Evolutionary conservation across 306 rosid species (phyloP).

Genomic region (Notholithocarpus densiflorus): DNA sequence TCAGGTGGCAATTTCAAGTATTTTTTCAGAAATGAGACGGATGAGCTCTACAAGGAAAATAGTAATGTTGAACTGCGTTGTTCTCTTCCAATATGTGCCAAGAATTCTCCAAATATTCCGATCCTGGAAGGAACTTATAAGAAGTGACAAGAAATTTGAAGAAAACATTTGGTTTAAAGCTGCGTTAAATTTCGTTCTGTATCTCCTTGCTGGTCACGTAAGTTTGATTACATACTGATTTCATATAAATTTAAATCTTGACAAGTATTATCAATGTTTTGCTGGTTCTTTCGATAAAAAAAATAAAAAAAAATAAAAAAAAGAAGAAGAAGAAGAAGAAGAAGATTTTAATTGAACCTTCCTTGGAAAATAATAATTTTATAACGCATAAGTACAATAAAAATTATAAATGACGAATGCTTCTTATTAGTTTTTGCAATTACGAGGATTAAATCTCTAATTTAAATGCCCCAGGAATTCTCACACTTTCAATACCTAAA

Average conservation of each 20-base stretch:
- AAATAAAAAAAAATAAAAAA: no score
- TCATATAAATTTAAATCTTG: no score
- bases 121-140: conserved; percentile 37
- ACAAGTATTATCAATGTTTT: background rate
- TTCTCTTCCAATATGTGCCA: conserved; percentile 74
- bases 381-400: no score
- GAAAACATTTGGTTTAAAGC: conserved; percentile 95
- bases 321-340: no score
- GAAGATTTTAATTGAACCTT: no score
- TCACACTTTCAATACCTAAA: no score
- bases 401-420: no score
- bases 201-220: conserved; percentile 95
- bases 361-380: no score
- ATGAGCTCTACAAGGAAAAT: conserved; percentile 51
- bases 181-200: conserved; percentile 79
- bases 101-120: conserved; percentile 71
- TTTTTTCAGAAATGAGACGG: conserved; percentile 59
- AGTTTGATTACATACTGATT: conserved; percentile 28
- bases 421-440: no score
- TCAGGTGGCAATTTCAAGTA: conserved; percentile 63
- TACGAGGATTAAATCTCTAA: no score
- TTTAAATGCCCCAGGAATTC: no score
- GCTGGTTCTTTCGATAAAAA: no score
- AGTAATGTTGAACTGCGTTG: conserved; percentile 64
- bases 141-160: conserved; percentile 87